Conservation (phyloP, 306 rosid genomes). For the Luffa acutangula region DNA sequence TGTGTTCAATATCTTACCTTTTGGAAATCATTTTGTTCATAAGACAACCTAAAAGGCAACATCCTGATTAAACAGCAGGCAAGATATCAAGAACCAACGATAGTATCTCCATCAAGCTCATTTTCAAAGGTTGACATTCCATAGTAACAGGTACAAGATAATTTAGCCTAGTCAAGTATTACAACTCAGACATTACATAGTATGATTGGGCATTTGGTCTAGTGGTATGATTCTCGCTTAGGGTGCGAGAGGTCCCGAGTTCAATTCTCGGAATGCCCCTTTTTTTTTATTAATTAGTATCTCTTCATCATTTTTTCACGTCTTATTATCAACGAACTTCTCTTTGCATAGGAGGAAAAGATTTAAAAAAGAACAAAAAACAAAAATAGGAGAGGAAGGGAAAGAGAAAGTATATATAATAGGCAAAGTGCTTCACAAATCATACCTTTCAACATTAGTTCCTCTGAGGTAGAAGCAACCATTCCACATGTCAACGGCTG, state of each 20-base stretch:
- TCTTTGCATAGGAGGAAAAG: not conserved
- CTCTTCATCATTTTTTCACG: not conserved
- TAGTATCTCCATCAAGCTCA: not conserved
- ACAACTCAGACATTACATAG: not conserved
- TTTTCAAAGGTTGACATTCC: not conserved
- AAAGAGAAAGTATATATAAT: not conserved
- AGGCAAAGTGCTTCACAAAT: not conserved
- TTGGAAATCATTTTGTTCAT: not conserved
- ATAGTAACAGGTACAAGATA: not conserved
- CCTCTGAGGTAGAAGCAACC: not conserved
- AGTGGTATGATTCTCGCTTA: conserved; percentile 22
- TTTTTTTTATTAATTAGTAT: not conserved
- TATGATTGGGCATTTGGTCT: conserved; percentile 10
- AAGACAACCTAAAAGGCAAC: not conserved
- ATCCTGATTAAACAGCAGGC: not conserved
- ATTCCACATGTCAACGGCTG: not conserved
- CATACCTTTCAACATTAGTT: not conserved
- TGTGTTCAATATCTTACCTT: not conserved
- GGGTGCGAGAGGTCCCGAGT: conserved; percentile 7
- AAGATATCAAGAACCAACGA: not conserved
- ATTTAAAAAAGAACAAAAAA: no score
- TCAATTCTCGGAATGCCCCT: conserved; percentile 10
- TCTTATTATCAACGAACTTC: not conserved
- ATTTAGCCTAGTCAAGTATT: not conserved
- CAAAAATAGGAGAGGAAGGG: not conserved